Evolutionary conservation across 495 filamentous ascomycete genomes (phyloP).

Genomic region (Xylaria sp.): DNA sequence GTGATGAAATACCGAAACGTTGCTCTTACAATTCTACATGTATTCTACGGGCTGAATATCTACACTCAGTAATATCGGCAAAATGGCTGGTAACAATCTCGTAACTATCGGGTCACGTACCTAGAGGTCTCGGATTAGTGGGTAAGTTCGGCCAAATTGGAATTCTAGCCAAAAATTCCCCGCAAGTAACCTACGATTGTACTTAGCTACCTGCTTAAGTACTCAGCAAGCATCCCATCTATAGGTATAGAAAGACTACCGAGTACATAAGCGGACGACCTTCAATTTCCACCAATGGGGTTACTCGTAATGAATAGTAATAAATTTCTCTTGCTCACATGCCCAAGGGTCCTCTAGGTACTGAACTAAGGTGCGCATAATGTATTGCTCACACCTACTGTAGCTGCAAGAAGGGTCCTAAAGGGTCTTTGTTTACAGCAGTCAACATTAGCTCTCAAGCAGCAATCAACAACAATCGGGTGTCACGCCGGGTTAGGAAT

Average conservation of each 20-base stretch:
- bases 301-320: background rate
- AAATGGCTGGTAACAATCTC: background rate
- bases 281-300: slow-evolving; percentile 2
- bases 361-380: background rate
- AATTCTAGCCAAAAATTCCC: background rate
- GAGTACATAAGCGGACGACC: background rate
- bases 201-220: too few species aligned
- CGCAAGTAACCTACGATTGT: background rate
- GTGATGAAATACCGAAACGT: background rate
- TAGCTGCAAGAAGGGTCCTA: slow-evolving; percentile 9
- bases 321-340: background rate
- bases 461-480: background rate
- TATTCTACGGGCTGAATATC: background rate
- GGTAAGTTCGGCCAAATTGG: background rate
- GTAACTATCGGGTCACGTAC: background rate
- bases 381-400: background rate
- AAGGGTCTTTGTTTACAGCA: background rate
- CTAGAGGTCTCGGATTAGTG: background rate
- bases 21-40: background rate
- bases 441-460: background rate
- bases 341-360: background rate
- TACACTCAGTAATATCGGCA: background rate
- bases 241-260: background rate
- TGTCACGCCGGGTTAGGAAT: background rate
- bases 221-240: slow-evolving; percentile 3